Conservation (phyloP, 805 yeast genomes). For the Saccharomycopsis amapae region DNA sequence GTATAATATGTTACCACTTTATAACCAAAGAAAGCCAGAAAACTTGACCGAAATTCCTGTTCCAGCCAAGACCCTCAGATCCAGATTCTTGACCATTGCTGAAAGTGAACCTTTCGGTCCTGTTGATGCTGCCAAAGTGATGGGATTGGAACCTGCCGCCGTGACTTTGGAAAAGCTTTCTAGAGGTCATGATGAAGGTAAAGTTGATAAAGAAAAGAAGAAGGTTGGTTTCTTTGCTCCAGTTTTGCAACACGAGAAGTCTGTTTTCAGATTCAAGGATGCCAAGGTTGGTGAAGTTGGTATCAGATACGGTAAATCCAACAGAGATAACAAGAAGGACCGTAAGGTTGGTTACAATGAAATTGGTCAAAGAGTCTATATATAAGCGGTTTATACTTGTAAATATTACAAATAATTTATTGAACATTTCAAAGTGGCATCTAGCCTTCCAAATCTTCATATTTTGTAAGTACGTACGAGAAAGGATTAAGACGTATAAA, state of each 20-base stretch:
- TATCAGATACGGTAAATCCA: slow-evolving; percentile 81
- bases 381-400: slow-evolving; percentile 1
- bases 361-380: slow-evolving; percentile 46
- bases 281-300: slow-evolving; percentile 84
- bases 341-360: slow-evolving; percentile 67
- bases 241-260: slow-evolving; percentile 60
- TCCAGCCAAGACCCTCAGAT: slow-evolving; percentile 72
- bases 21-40: slow-evolving; percentile 46
- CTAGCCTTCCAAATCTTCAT: no score
- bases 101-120: slow-evolving; percentile 96
- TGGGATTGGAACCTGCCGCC: slow-evolving; percentile 83
- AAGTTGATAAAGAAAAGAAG: slow-evolving; percentile 27
- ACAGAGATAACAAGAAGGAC: slow-evolving; percentile 82
- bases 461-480: no score
- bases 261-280: slow-evolving; percentile 65
- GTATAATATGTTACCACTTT: slow-evolving; percentile 79
- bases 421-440: not conserved
- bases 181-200: slow-evolving; percentile 38
- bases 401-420: not conserved
- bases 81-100: slow-evolving; percentile 81
- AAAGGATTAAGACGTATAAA: no score
- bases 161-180: slow-evolving; percentile 65
- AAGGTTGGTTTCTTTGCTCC: slow-evolving; percentile 42
- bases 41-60: slow-evolving; percentile 92
- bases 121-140: slow-evolving; percentile 81